A percentile compares a stretch with the other conserved stretches of the same genome.
Evolutionary conservation across 768 basidiomycete species (phyloP).

Genomic region (Naganishia friedmannii): DNA sequence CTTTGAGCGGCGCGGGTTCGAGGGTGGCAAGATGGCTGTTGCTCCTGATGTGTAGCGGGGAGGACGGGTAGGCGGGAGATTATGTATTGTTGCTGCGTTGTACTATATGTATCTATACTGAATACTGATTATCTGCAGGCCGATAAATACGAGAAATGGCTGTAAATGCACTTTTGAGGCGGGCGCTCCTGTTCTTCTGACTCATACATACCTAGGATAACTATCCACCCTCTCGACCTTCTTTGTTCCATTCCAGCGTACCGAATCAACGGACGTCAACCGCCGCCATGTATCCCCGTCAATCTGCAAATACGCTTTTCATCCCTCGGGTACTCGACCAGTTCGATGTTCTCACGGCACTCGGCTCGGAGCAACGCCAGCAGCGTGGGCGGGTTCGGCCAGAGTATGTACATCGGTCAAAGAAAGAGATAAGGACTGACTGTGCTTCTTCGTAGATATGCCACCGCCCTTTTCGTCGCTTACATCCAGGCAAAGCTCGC

Average conservation of each 20-base stretch:
- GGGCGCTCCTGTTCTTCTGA: conserved; percentile 8
- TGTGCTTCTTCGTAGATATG: conserved; percentile 33
- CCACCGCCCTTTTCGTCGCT: conserved; percentile 41
- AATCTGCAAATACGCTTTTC: neutral
- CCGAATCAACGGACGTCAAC: too few relatives aligned
- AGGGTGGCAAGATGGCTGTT: conserved; percentile 28
- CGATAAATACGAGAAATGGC: conserved; percentile 1
- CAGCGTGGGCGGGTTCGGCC: conserved; percentile 12
- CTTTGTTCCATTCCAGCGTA: too few relatives aligned
- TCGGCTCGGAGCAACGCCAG: conserved; percentile 22
- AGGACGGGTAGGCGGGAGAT: neutral
- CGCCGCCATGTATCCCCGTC: conserved; percentile 1
- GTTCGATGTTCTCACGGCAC: conserved; percentile 30
- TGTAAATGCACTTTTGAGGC: neutral
- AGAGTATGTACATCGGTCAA: neutral
- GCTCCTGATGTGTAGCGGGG: conserved; percentile 14
- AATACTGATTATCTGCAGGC: neutral
- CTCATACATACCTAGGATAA: too few relatives aligned
- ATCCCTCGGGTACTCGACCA: conserved; percentile 15
- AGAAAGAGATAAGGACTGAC: neutral
- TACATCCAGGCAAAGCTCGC: conserved; percentile 46
- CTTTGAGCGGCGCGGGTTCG: conserved; percentile 48
- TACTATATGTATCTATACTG: conserved; percentile 16
- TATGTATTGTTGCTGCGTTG: neutral
- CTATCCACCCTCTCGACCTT: neutral